Conservation (phyloP, 164 flowering plant species). For the Magnolia kwangsiensis region DNA sequence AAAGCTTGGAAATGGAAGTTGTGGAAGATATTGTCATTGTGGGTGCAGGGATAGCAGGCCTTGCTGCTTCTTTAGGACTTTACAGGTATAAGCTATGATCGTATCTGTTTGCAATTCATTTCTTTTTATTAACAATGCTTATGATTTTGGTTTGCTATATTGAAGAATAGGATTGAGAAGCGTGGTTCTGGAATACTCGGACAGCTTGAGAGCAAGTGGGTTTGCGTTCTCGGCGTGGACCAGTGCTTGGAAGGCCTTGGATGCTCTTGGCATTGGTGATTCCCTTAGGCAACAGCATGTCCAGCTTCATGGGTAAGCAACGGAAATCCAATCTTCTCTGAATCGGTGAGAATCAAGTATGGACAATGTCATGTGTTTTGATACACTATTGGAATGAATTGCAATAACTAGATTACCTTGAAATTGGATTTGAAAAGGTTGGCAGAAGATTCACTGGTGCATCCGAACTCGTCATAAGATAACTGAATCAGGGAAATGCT, state of each 20-base stretch:
- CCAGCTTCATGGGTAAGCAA: slow-evolving; percentile 32
- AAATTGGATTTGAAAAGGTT: too few relatives aligned
- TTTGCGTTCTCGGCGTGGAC: slow-evolving; percentile 45
- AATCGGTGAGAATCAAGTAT: too few relatives aligned
- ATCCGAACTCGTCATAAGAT: too few relatives aligned
- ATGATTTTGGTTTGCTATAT: too few relatives aligned
- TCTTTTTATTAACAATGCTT: too few relatives aligned
- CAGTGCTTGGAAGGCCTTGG: slow-evolving; percentile 75
- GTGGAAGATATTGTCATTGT: slow-evolving; percentile 30
- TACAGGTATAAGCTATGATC: slow-evolving; percentile 21
- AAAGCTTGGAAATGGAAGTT: slow-evolving; percentile 6
- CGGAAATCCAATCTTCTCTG: neutral
- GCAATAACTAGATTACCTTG: too few relatives aligned
- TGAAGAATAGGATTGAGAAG: slow-evolving; percentile 37
- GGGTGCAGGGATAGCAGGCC: slow-evolving; percentile 36
- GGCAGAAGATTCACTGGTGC: too few relatives aligned
- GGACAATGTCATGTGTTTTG: too few relatives aligned
- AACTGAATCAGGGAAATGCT: neutral
- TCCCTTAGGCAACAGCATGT: slow-evolving; percentile 38
- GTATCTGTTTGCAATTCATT: too few relatives aligned
- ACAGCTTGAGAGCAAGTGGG: slow-evolving; percentile 43
- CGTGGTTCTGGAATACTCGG: slow-evolving; percentile 62
- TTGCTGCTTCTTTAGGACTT: slow-evolving; percentile 32
- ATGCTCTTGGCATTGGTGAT: slow-evolving; percentile 57
- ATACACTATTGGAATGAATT: too few relatives aligned